A percentile compares a stretch with the other conserved stretches of the same genome.
phyloP scores from a whole-genome alignment of 1,284 basidiomycete genomes.

The Leccinum fuscescens region DNA sequence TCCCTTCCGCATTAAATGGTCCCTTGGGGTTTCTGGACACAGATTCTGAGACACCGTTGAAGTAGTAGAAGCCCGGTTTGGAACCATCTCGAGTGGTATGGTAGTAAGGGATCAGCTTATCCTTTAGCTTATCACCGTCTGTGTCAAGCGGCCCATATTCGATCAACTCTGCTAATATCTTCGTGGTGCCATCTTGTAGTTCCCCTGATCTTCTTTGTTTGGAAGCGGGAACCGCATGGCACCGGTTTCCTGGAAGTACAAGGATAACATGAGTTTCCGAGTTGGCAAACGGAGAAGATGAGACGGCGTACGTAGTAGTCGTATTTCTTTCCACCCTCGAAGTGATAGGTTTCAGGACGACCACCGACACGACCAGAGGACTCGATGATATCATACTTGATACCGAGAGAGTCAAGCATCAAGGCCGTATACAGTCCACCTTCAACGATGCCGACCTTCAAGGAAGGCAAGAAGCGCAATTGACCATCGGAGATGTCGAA shows the following conservation, averaged over 20 bases:
- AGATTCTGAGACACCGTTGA: constrained; percentile 2
- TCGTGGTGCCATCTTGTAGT: constrained; percentile 28
- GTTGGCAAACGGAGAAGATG: not conserved
- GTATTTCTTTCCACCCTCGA: constrained; percentile 15
- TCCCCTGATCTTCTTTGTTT: constrained; percentile 13
- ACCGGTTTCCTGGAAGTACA: constrained; percentile 26
- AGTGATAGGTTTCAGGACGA: constrained; percentile 34
- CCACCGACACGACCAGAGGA: constrained; percentile 32
- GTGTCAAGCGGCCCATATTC: constrained; percentile 13
- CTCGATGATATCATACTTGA: constrained; percentile 38
- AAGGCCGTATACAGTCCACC: constrained; percentile 39
- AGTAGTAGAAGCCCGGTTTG: constrained; percentile 13
- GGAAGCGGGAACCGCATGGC: constrained; percentile 38
- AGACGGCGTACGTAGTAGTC: constrained; percentile 18
- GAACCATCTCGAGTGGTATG: not conserved
- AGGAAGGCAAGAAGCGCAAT: constrained; percentile 2
- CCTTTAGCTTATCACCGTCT: constrained; percentile 2
- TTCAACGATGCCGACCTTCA: constrained; percentile 21
- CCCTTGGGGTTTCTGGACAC: not conserved
- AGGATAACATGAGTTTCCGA: not conserved
- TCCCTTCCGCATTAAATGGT: constrained; percentile 2
- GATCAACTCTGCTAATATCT: constrained; percentile 27
- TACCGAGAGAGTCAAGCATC: constrained; percentile 35
- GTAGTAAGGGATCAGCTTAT: constrained; percentile 18
- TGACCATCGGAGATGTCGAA: not conserved